Conservation (phyloP, 2,329 filamentous ascomycete species). For the Botryotinia globosa region DNA sequence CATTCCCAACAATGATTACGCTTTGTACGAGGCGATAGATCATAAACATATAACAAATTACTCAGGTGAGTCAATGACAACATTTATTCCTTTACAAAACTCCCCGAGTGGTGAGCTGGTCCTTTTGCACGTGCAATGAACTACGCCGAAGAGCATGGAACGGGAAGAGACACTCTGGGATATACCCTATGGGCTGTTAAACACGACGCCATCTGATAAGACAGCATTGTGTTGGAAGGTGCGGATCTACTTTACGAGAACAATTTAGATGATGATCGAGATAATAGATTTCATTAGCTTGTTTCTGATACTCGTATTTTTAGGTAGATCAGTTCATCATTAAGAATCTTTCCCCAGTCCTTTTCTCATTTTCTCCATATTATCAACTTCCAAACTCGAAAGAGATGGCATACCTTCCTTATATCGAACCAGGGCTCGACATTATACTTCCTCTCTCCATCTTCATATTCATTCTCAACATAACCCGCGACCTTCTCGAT, state of each 20-base stretch:
- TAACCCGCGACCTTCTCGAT: conserved; percentile 10
- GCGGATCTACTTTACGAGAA: conserved; percentile 5
- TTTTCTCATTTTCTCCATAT: not conserved
- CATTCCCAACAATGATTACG: not conserved
- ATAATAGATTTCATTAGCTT: not conserved
- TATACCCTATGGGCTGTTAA: not conserved
- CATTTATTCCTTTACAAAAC: not conserved
- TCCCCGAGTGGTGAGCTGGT: not conserved
- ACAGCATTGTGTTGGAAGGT: not conserved
- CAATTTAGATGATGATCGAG: not conserved
- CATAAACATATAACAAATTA: not conserved
- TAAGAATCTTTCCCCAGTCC: not conserved
- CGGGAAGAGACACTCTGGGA: not conserved
- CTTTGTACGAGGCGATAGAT: conserved; percentile 9
- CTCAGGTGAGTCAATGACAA: conserved; percentile 17
- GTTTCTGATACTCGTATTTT: not conserved
- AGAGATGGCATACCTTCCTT: conserved; percentile 16
- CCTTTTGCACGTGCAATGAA: conserved; percentile 4
- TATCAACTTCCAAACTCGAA: not conserved
- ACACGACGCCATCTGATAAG: conserved; percentile 1
- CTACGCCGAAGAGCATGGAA: not conserved
- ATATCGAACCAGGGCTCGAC: conserved; percentile 11
- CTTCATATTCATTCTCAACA: conserved; percentile 14
- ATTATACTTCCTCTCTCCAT: conserved; percentile 12
- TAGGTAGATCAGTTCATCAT: not conserved